Base-by-base conservation (phyloP, 2,329 filamentous ascomycete genomes). In the Fusarium sp. region DNA sequence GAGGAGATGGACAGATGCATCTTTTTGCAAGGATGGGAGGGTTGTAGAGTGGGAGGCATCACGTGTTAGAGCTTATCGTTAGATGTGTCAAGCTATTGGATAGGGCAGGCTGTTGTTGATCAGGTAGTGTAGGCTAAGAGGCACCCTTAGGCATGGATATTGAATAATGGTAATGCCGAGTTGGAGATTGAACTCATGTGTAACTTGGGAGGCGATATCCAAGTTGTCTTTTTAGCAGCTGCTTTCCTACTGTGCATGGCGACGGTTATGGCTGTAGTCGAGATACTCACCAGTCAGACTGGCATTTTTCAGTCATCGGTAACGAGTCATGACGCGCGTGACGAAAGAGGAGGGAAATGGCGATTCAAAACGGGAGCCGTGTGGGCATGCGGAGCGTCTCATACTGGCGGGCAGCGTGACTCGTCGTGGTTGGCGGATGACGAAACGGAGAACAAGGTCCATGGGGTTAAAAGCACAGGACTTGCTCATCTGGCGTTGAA, bases 101-200 rank as follows among this genome's bases (percentile, higher is more conserved):
- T 73, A 74, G 52, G 70, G 41, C 54, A 62, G 37, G 44, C 39
- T 46, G 7, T 34, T 58, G 54, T 54, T 60, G 34, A 58, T 56
- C 53, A 23, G 30, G 51, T 58, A 37, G 56, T 68, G 62, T 52
- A 61, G 46, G 41, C 50, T 58, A 61, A 60, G 60, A 54, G 58
- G 54, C 62, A 65, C 47, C 23, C 56, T 43, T 57, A 52, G 41
- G 34, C 54, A 73, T 68, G 70, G 70, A 67, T 77, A 77, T 72
- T 75, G 63, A 75, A 64, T 77, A 77, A 77, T 77, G 68, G 69
- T 77, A 77, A 77, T 77, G 66, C 70, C 65, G 53, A 74, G 52
- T 66, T 61, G 54, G 58, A 61, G 51, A n/a, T 51, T 60, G 18
- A 30, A 55, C 43, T 43, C 13, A 30, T 34, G 39, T 16, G 5